Base-by-base conservation (phyloP, 805 yeast genomes). In the Lipomyces spencermartinsiae region DNA sequence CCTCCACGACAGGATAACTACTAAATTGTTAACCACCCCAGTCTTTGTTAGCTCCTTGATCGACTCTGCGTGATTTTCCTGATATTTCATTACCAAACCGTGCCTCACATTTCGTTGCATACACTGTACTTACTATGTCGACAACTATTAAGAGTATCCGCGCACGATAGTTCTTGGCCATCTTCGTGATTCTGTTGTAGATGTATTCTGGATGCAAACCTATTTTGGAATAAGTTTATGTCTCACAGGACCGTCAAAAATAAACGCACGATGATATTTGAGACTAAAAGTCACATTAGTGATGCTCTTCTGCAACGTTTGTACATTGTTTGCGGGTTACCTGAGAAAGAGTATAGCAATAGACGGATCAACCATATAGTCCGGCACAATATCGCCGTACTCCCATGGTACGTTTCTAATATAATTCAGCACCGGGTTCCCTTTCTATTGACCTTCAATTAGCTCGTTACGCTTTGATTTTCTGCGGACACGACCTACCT, bases 151-250 rank as follows among this genome's bases (percentile, higher is more conserved):
- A 75, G 43, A 81, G 69, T 6, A 80, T 67, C 4, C 81, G 78
- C 33, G 75, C 64, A 46, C 73, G 71, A 66, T 68, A 77, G 51
- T 72, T 76, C 34, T 71, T 68, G 16, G 81, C 81, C 19, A 82
- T 73, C 60, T 73, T 71, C 29, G 71, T 69, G 31, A 81, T 77
- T 16, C 84, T 76, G 22, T 72, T 70, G 73, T 75, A 77, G 22
- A 82, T 79, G 66, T 82, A 81, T 66, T 81, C 83, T 2, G 83
- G 83, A 58, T 78, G 81, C 35, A 81, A 71, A 14, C 76, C 70
- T 69, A 31, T 31, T 25, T 14, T 19, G 25, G 46, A 7, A 61
- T 63, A 34, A 63, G 61, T 33, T 2, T 14, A 22, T 53, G 9
- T 22, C 62, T 25, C 7, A 37, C 25, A 4, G n/a, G 31, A 55